These are phyloP conservation scores for Diaporthe eres DNA, from an alignment of 2,329 filamentous ascomycete species.

Conservation along the genomic window DNA sequence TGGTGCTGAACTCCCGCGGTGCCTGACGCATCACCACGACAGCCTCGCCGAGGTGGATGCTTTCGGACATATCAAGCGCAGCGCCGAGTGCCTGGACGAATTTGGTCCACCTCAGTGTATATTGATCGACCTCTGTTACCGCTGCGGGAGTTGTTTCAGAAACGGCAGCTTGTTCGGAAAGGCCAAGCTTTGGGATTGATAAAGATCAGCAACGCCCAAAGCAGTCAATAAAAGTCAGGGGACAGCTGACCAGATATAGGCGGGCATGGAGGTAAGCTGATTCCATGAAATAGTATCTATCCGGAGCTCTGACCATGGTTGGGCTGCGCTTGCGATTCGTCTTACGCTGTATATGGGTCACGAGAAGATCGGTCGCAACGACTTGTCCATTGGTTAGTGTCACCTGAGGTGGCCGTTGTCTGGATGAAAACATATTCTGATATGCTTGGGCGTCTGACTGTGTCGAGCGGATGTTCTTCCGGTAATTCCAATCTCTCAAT, in stretches of 20 bases:
- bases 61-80: conserved; percentile 1
- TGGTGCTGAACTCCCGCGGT: conserved; percentile 10
- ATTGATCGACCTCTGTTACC: too few relatives aligned
- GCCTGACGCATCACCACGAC: conserved; percentile 31
- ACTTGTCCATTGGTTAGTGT: conserved; percentile 26
- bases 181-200: background rate
- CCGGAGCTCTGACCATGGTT: background rate
- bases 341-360: conserved; percentile 17
- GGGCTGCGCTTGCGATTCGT: background rate
- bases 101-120: background rate
- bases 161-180: too few relatives aligned
- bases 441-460: background rate
- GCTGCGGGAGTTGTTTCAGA: background rate
- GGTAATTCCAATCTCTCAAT: conserved; percentile 5
- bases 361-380: conserved; percentile 22
- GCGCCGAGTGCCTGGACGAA: background rate
- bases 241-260: background rate
- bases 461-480: conserved; percentile 33
- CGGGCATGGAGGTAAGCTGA: background rate
- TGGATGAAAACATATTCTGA: background rate
- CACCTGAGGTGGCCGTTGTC: background rate
- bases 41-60: conserved; percentile 9
- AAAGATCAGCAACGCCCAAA: background rate
- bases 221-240: too few relatives aligned
- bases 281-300: conserved; percentile 17